Evolutionary conservation across 306 rosid species (phyloP).

Genomic region (Medicago ruthenica): DNA sequence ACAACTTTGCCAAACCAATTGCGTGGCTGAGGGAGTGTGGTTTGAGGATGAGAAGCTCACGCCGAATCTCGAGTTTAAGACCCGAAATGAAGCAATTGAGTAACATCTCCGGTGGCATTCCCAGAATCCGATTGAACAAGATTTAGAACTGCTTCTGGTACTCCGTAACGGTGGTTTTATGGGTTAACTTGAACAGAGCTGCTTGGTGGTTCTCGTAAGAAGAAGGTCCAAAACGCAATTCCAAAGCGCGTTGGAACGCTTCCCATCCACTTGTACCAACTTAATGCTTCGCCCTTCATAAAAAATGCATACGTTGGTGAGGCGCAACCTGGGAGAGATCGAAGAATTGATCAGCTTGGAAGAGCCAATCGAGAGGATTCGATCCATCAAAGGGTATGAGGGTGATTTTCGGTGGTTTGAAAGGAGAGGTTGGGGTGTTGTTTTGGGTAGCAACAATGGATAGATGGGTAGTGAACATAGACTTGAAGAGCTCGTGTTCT

Average conservation of each 20-base stretch:
- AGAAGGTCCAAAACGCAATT: not conserved
- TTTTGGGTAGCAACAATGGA: too few species aligned
- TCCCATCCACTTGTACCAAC: not conserved
- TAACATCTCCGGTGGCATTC: not conserved
- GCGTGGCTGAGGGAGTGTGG: not conserved
- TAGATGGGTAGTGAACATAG: too few species aligned
- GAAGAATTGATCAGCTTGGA: too few species aligned
- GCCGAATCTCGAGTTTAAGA: not conserved
- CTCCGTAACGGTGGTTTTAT: fast-evolving
- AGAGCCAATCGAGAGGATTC: too few species aligned
- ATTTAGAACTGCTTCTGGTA: not conserved
- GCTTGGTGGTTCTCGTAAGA: not conserved
- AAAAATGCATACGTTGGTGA: too few species aligned
- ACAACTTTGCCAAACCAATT: not conserved
- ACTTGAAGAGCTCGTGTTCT: too few species aligned
- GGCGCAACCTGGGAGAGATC: too few species aligned
- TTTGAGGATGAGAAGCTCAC: not conserved
- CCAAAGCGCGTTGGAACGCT: not conserved
- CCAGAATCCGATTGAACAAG: not conserved
- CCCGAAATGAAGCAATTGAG: not conserved
- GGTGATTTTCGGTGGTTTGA: too few species aligned
- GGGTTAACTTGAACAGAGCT: not conserved
- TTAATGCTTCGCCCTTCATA: too few species aligned
- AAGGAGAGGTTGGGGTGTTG: too few species aligned
- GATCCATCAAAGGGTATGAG: too few species aligned